Evolutionary conservation across 306 rosid species (phyloP), one percentile per base, ranked within the genome.

Genomic region (Trifolium subterraneum): DNA sequence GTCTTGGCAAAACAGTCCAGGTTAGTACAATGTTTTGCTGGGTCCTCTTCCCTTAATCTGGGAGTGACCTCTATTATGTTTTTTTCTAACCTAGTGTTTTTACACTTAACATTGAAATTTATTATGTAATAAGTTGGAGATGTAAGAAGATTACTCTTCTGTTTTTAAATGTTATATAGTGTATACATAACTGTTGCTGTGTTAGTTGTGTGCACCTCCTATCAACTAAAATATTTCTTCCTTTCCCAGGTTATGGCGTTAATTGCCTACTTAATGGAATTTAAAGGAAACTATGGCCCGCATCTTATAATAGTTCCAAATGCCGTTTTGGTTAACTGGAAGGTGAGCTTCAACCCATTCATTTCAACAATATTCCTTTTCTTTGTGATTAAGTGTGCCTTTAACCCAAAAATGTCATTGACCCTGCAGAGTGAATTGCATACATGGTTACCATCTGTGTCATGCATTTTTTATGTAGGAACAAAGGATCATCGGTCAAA

Each of bases 1-100:
- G 98, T 82, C 97, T 93, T 83, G 98, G 98, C 36, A 93, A 93
- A 86, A 93, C 98, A 11, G 98, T 93, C 39, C 98, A 93, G 98
- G 98, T 93, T 64, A 74, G 83, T 69, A 58, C 78, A 62, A 74
- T 55, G 66, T 47, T 36, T 59, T 62, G 68, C 29, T 62, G 54
- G 54, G 41, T 50, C 61, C 16, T 33, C 45, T 10, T 72, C 42
- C 36, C 22, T 68, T 71, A 29, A 66, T 2, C 41, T 15, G 44
- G 64, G 76, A 62, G 70, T 74, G 78, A 50, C 36, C 29, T 47
- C 48, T 20, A 19, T 33, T 8, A 44, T 31, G 23, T 54, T 35
- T 68, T 77, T 63, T 70, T 69, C 8, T 22, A 14, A 8, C 29
- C 5, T 48, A 76, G 61, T 78, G 47, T 70, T 29, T 59, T 47